Percentiles rank a stretch among this genome's conserved stretches.
Evolutionary conservation across 352 stramenopile genomes (phyloP).

Genomic region (Phytopythium cucurbitacearum): DNA sequence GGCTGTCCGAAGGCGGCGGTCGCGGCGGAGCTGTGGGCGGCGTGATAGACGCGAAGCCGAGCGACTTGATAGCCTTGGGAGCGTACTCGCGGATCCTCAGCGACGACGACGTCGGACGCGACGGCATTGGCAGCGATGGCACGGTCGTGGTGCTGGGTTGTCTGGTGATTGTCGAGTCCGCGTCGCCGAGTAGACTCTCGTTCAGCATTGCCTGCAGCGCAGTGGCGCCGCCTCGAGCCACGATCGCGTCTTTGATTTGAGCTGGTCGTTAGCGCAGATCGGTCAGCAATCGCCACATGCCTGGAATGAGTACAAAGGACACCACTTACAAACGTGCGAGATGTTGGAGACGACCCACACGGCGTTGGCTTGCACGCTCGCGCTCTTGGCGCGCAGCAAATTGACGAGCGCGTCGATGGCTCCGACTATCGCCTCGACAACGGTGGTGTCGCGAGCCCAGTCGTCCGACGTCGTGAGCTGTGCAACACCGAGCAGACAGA

Average conservation of each 20-base stretch:
- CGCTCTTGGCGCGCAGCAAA: constrained; percentile 45
- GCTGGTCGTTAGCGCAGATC: constrained; percentile 17
- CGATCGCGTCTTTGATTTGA: constrained; percentile 45
- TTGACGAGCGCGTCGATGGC: constrained; percentile 36
- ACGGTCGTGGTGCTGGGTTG: constrained; percentile 5
- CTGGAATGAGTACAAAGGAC: neutral
- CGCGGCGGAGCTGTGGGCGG: constrained; percentile 5
- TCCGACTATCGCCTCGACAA: constrained; percentile 25
- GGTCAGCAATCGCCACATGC: neutral
- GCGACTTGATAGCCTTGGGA: constrained; percentile 63
- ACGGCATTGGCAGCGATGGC: neutral
- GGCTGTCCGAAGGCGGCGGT: neutral
- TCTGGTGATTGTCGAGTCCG: neutral
- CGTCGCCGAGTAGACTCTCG: constrained; percentile 25
- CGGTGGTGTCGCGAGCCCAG: constrained; percentile 22
- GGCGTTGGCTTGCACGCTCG: constrained; percentile 58
- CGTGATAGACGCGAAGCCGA: constrained; percentile 52
- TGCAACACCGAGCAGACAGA: constrained; percentile 58
- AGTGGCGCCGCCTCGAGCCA: constrained; percentile 43
- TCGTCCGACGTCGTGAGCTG: constrained; percentile 34
- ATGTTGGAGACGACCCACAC: constrained; percentile 82
- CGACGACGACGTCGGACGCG: constrained; percentile 49
- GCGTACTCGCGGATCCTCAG: constrained; percentile 75
- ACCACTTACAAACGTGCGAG: constrained; percentile 40
- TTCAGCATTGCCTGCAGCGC: constrained; percentile 62